These are phyloP conservation scores for Aspergillus funiculosus DNA, from an alignment of 495 filamentous ascomycete species.

Conservation along the genomic window DNA sequence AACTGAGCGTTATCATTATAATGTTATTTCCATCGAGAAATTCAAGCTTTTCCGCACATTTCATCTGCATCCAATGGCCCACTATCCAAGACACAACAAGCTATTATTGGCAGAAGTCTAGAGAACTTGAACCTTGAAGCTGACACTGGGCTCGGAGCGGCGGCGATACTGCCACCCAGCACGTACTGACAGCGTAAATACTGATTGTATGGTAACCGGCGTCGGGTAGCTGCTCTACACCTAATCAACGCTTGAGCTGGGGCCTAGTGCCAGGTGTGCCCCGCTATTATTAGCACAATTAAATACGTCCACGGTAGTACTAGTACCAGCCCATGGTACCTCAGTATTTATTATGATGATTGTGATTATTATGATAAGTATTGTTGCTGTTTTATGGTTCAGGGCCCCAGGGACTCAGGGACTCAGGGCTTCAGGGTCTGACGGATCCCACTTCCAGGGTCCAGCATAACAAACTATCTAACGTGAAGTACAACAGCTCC, in stretches of 20 bases:
- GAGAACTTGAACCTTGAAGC: conserved; percentile 6
- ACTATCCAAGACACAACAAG: conserved; percentile 9
- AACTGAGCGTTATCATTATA: too few species aligned
- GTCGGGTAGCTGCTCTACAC: neutral
- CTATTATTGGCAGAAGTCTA: conserved; percentile 20
- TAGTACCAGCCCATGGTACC: neutral
- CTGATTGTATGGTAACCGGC: neutral
- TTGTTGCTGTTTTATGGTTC: neutral
- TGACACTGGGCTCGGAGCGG: neutral
- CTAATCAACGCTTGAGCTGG: conserved; percentile 4
- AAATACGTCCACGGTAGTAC: too few species aligned
- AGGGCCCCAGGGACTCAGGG: neutral
- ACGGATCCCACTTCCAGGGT: neutral
- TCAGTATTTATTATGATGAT: neutral
- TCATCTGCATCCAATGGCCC: neutral
- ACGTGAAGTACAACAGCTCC: too few species aligned
- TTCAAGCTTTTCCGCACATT: neutral
- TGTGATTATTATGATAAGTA: neutral
- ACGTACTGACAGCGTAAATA: neutral
- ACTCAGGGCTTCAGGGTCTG: conserved; percentile 1
- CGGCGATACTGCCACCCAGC: neutral
- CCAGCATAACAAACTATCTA: too few species aligned
- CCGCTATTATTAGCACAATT: conserved; percentile 5
- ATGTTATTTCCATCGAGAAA: too few species aligned
- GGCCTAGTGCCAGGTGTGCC: conserved; percentile 9